Evolutionary conservation across 352 stramenopile genomes (phyloP).

Genomic region (Phytopythium chamaehyphon): DNA sequence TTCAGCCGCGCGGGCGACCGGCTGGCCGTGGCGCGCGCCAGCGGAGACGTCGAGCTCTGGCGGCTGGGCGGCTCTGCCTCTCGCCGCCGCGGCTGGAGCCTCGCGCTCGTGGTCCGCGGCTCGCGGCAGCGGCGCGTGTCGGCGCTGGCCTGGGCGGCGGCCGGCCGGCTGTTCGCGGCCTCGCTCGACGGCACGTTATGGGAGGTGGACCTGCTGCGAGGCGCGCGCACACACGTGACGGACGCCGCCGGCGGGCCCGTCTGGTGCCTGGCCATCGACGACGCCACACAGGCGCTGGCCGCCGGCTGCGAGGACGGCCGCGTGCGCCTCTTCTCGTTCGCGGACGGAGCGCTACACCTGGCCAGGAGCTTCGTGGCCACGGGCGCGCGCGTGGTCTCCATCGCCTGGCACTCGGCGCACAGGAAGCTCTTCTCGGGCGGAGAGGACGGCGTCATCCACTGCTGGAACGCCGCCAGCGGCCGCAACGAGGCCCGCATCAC

Average conservation of each 20-base stretch:
- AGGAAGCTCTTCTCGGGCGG: constrained; percentile 84
- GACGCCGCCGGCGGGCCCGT: constrained; percentile 87
- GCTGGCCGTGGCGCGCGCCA: constrained; percentile 72
- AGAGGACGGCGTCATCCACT: constrained; percentile 85
- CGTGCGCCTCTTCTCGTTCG: constrained; percentile 85
- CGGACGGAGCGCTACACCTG: constrained; percentile 73
- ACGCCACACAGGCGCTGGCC: constrained; percentile 53
- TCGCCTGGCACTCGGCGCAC: constrained; percentile 72
- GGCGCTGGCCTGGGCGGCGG: constrained; percentile 54
- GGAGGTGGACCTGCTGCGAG: constrained; percentile 72
- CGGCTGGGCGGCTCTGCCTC: too few relatives aligned
- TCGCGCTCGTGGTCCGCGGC: constrained; percentile 66
- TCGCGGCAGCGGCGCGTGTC: constrained; percentile 62
- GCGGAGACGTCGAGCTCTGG: constrained; percentile 83
- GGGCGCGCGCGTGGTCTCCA: constrained; percentile 67
- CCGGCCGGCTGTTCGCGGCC: constrained; percentile 55
- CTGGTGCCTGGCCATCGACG: constrained; percentile 83
- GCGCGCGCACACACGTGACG: constrained; percentile 72
- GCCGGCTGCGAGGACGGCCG: constrained; percentile 89
- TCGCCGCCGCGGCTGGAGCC: constrained; percentile 68
- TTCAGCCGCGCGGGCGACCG: constrained; percentile 55
- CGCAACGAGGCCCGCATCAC: constrained; percentile 85
- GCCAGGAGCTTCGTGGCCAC: constrained; percentile 79
- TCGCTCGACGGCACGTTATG: constrained; percentile 74
- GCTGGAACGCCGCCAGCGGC: constrained; percentile 72